Conservation (phyloP, 2,329 filamentous ascomycete genomes). For the Zymoseptoria brevis region DNA sequence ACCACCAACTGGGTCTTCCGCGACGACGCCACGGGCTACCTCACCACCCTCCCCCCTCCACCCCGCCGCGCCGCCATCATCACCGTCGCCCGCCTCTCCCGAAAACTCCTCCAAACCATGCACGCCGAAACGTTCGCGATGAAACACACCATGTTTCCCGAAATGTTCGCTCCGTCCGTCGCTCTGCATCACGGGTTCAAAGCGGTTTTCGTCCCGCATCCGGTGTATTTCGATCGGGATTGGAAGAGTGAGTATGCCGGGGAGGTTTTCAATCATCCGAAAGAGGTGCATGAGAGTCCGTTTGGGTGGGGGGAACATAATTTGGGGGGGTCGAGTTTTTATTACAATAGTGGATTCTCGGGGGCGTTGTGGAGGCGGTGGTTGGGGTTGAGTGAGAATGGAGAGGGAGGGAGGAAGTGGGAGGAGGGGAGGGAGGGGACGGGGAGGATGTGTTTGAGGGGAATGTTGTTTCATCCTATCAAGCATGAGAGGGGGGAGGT, state of each 20-base stretch:
- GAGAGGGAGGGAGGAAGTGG: slow-evolving; percentile 28
- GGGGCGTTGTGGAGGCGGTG: slow-evolving; percentile 43
- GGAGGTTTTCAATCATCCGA: slow-evolving; percentile 42
- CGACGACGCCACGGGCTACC: slow-evolving; percentile 61
- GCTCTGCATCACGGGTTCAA: slow-evolving; percentile 72
- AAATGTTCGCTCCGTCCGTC: slow-evolving; percentile 69
- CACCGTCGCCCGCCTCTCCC: slow-evolving; percentile 66
- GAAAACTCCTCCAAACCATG: slow-evolving; percentile 65
- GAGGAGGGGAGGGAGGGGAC: slow-evolving; percentile 29
- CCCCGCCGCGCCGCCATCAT: slow-evolving; percentile 71
- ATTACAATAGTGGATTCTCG: slow-evolving; percentile 44
- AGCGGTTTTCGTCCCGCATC: slow-evolving; percentile 69
- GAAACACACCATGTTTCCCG: slow-evolving; percentile 65
- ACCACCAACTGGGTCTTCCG: slow-evolving; percentile 66
- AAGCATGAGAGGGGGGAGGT: slow-evolving; percentile 37
- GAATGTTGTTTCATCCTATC: slow-evolving; percentile 41
- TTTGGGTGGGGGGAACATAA: slow-evolving; percentile 48
- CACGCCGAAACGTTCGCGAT: slow-evolving; percentile 66
- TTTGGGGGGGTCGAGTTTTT: slow-evolving; percentile 43
- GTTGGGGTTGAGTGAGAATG: slow-evolving; percentile 41
- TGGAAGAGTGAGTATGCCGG: slow-evolving; percentile 49
- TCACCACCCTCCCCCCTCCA: slow-evolving; percentile 46
- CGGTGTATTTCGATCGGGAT: slow-evolving; percentile 69
- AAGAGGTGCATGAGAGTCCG: slow-evolving; percentile 37
- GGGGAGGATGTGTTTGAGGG: slow-evolving; percentile 41